A percentile compares a stretch with the other conserved stretches of the same genome.
Conservation (phyloP, 805 yeast genomes). For the Saturnispora kantuleensis region DNA sequence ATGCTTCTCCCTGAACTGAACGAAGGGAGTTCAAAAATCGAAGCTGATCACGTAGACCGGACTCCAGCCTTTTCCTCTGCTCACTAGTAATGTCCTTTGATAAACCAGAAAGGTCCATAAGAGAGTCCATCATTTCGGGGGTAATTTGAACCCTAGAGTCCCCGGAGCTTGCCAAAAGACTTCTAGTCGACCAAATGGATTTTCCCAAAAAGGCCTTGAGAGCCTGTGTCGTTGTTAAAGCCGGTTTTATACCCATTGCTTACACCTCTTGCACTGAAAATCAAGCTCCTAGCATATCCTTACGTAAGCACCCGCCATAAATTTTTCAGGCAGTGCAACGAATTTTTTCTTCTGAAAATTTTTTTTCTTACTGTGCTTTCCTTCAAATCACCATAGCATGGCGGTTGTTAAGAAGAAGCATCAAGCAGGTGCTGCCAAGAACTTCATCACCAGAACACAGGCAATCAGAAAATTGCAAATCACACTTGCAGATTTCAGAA, state of each 20-base stretch:
- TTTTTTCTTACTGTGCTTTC: not conserved
- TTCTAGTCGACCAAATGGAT: slow-evolving; percentile 19
- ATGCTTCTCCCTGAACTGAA: slow-evolving; percentile 18
- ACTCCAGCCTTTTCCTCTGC: slow-evolving; percentile 25
- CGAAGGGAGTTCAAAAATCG: slow-evolving; percentile 40
- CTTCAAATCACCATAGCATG: slow-evolving; percentile 21
- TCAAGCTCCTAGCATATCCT: not conserved
- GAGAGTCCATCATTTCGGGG: slow-evolving; percentile 19
- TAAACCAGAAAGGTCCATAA: slow-evolving; percentile 42
- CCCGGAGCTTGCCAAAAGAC: not conserved
- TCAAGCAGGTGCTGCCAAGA: slow-evolving; percentile 79
- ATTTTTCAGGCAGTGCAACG: slow-evolving; percentile 9
- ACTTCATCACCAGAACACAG: slow-evolving; percentile 87
- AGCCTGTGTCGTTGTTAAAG: slow-evolving; percentile 12
- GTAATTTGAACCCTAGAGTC: slow-evolving; percentile 10
- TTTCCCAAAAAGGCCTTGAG: slow-evolving; percentile 14
- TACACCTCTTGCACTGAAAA: too few species aligned
- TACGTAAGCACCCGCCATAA: not conserved
- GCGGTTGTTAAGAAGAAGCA: slow-evolving; percentile 76
- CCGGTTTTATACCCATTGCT: slow-evolving; percentile 11
- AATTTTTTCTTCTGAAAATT: not conserved
- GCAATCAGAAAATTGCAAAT: slow-evolving; percentile 89
- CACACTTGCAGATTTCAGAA: slow-evolving; percentile 90
- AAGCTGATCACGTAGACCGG: slow-evolving; percentile 37
- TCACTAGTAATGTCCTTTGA: slow-evolving; percentile 22